These are phyloP conservation scores for Zygosaccharomyces pseudobailii DNA, from an alignment of 1,139 yeast genomes.

Conservation along the genomic window DNA sequence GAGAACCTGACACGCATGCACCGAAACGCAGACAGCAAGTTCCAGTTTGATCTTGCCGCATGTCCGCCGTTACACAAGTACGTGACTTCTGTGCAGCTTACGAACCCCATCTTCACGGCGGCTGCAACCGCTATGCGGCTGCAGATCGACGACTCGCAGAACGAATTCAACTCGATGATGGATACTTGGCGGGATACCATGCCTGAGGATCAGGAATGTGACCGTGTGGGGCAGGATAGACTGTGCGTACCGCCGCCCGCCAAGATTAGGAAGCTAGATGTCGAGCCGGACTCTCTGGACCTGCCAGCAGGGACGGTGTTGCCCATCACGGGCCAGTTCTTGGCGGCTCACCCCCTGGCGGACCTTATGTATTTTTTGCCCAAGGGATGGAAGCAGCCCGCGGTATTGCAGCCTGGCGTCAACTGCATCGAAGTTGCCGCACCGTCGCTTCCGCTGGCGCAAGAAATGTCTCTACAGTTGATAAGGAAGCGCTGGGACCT, in stretches of 20 bases:
- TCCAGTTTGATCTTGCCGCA: conserved; percentile 14
- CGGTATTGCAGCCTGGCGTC: conserved; percentile 8
- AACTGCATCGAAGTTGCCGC: conserved; percentile 17
- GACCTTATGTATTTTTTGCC: conserved; percentile 6
- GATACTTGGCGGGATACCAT: conserved; percentile 3
- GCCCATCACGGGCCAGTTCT: background rate
- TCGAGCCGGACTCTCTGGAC: background rate
- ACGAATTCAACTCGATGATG: conserved; percentile 22
- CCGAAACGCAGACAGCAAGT: conserved; percentile 9
- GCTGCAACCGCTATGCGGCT: background rate
- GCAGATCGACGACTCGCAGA: conserved; percentile 16
- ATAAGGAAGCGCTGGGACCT: conserved; percentile 5
- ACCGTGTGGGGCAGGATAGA: background rate
- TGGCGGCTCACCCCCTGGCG: background rate
- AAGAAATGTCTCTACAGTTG: conserved; percentile 1
- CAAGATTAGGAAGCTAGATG: background rate
- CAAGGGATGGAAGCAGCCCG: conserved; percentile 1
- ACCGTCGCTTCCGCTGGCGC: conserved; percentile 4
- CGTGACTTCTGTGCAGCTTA: background rate
- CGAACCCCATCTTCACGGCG: conserved; percentile 16
- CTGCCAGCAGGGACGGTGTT: conserved; percentile 1
- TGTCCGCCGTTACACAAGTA: background rate
- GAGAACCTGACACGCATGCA: conserved; percentile 19
- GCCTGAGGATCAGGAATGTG: background rate
- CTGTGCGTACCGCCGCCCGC: background rate